phyloP scores from a whole-genome alignment of 306 rosid genomes.

The Pterocarpus santalinus region DNA sequence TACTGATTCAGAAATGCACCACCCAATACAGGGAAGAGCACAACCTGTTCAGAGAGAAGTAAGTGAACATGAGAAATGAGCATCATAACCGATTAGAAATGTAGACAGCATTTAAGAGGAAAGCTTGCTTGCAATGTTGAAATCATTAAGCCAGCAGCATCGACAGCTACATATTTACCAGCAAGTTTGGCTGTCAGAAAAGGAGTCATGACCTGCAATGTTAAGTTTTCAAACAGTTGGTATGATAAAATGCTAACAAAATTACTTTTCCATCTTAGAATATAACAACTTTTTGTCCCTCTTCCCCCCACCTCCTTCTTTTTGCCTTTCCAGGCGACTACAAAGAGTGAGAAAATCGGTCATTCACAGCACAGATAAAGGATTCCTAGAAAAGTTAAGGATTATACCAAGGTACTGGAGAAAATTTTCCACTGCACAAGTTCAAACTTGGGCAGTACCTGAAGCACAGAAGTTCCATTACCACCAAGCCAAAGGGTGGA shows the following conservation, averaged over 20 bases:
- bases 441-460: constrained; percentile 6
- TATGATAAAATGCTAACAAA: not conserved
- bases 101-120: not conserved
- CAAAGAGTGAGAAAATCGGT: too few species aligned
- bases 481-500: constrained; percentile 1
- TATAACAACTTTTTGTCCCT: too few species aligned
- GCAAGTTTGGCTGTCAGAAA: constrained; percentile 87
- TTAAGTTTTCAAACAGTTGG: not conserved
- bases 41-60: constrained; percentile 63
- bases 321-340: too few species aligned
- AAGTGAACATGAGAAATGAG: constrained; percentile 13
- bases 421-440: constrained; percentile 2
- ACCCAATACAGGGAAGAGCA: constrained; percentile 81
- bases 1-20: constrained; percentile 89
- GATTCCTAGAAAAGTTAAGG: too few species aligned
- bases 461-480: not conserved
- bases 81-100: not conserved
- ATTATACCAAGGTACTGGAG: not conserved
- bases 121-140: constrained; percentile 77
- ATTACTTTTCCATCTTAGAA: not conserved
- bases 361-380: too few species aligned
- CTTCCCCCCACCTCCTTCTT: too few species aligned
- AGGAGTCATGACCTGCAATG: constrained; percentile 87
- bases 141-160: constrained; percentile 69
- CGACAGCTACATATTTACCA: constrained; percentile 85